Base-by-base conservation (phyloP, 768 basidiomycete genomes). In the Boletellus ananiceps region DNA sequence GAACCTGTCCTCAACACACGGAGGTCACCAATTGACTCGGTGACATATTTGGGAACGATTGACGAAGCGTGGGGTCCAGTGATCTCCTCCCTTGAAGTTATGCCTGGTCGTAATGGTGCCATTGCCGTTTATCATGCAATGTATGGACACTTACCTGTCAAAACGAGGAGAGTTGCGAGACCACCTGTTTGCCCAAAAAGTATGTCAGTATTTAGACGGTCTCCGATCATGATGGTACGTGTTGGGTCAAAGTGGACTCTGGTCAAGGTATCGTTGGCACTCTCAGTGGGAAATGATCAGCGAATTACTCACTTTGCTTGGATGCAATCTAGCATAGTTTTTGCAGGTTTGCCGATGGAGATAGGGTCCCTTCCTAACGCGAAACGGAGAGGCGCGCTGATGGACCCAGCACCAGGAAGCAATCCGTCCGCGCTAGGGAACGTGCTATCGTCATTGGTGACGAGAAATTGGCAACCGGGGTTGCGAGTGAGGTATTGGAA, bases 141-240 rank as follows among this genome's bases (percentile, higher is more conserved):
- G 16, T 29, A 34, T 3, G 12, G 37, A 45, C 51, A 57, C 68
- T 55, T 63, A 88, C 93, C 93, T n/a, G 91, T 93, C 57, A 98
- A 71, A 48, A 98, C 95, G 36, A 97, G 82, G 49, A 97, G 74
- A 0, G 95, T 97, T 15, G 86, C 68, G 18, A 96, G 76, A 23
- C 91, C 91, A 36, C 92, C 91, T 40, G 80, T 79, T 64, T 89
- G 78, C 43, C 95, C 96, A 61, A 98, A 99, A 44, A 88, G 70
- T 58, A 99, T 97, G 69, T 99, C 95, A 5, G 96, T 98, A 65
- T 90, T 87, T 56, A 99, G 76, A 52, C 95, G 81, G 71, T 99
- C 95, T 36, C 95, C 95, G 39, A 98, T 76, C 92, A 99, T 97
- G 65, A 98, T 82, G 14, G 94, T 93, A 45, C 83, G 75, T 52